These are phyloP conservation scores for Voacanga thouarsii DNA, from an alignment of 257 asterid genomes.

Conservation along the genomic window DNA sequence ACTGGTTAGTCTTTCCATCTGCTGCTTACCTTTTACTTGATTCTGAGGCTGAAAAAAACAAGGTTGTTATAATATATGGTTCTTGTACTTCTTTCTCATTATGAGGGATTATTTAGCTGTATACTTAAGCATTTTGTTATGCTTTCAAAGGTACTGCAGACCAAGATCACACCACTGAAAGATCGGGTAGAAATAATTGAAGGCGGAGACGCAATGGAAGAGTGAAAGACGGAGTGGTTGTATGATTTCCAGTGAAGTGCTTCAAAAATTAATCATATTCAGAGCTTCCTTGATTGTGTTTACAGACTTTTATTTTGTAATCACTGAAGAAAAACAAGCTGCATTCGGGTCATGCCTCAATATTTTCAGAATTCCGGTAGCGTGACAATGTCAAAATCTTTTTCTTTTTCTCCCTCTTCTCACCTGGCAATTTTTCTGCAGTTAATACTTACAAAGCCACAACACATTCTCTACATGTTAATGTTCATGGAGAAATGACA, in stretches of 20 bases:
- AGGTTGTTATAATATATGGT: neutral
- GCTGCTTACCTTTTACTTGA: slow-evolving; percentile 13
- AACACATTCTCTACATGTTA: neutral
- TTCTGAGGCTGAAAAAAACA: neutral
- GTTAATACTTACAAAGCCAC: neutral
- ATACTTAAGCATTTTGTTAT: neutral
- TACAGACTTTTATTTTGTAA: neutral
- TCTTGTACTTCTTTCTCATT: neutral
- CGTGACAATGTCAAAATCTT: neutral
- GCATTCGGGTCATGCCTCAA: neutral
- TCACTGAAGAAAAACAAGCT: neutral
- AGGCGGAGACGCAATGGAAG: slow-evolving; percentile 92
- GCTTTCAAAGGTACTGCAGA: slow-evolving; percentile 69
- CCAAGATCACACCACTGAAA: slow-evolving; percentile 76
- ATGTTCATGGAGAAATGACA: neutral
- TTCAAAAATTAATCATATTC: neutral
- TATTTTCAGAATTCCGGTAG: neutral
- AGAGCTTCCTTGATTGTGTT: neutral
- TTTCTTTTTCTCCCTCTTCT: neutral
- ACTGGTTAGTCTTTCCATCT: slow-evolving; percentile 56
- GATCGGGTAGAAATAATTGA: slow-evolving; percentile 70
- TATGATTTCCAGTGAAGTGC: neutral
- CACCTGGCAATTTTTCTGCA: neutral
- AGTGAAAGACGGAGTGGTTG: slow-evolving; percentile 24
- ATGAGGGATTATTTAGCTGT: neutral